Evolutionary conservation across 1,284 basidiomycete genomes (phyloP).

Genomic region (Cutaneotrichosporon dermatis): DNA sequence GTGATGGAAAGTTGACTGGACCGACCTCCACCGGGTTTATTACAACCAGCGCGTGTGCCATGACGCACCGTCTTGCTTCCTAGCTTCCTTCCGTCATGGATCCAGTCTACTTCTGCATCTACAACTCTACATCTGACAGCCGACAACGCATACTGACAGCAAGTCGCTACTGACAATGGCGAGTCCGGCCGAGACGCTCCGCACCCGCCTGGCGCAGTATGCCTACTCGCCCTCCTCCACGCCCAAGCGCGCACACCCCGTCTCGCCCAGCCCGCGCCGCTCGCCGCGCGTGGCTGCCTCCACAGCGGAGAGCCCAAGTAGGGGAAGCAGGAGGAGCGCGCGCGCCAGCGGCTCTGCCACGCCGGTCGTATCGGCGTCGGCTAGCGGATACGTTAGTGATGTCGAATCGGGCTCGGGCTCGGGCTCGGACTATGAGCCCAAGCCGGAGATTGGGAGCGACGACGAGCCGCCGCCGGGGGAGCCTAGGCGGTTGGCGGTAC

Average conservation of each 20-base stretch:
- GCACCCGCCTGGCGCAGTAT: constrained; percentile 1
- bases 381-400: neutral
- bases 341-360: neutral
- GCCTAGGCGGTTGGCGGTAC: neutral
- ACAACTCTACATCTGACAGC: neutral
- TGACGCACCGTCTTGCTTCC: too few species aligned
- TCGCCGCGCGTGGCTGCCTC: neutral
- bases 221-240: neutral
- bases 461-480: too few species aligned
- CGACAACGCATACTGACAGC: too few species aligned
- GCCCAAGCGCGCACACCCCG: too few species aligned
- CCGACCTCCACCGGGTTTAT: neutral
- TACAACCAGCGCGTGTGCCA: too few species aligned
- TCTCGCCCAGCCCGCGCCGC: neutral
- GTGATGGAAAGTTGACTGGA: constrained; percentile 3
- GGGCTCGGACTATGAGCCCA: neutral
- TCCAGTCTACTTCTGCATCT: neutral
- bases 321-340: neutral
- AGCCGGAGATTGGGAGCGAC: neutral
- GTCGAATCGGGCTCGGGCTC: neutral
- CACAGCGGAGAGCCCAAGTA: too few species aligned
- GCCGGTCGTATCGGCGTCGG: too few species aligned
- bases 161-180: neutral
- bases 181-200: neutral
- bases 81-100: too few species aligned